Conservation (phyloP, 179 eudicot species). For the Silene coronaria region DNA sequence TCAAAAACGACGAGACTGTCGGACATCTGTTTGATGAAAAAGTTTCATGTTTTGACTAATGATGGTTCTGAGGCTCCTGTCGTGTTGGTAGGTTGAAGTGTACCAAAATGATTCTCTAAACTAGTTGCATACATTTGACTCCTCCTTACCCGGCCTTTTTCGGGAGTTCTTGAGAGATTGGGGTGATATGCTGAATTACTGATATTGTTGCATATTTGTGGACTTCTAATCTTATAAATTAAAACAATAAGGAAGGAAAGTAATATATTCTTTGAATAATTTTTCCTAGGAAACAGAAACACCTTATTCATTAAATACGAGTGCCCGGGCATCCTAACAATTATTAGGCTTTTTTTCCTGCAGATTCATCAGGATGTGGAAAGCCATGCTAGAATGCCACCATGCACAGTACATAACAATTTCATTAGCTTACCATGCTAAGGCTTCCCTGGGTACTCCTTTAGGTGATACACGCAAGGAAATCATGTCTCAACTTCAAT, state of each 20-base stretch:
- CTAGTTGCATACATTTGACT: too few relatives aligned
- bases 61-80: too few relatives aligned
- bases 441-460: conserved; percentile 38
- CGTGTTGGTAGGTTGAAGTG: too few relatives aligned
- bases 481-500: conserved; percentile 55
- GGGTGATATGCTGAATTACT: too few relatives aligned
- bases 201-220: background rate
- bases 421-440: conserved; percentile 84
- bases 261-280: background rate
- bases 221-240: background rate
- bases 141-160: background rate
- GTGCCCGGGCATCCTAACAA: background rate
- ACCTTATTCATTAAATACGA: background rate
- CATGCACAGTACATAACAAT: conserved; percentile 93
- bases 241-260: background rate
- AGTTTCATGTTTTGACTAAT: too few relatives aligned
- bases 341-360: background rate
- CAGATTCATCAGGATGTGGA: conserved; percentile 95
- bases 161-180: too few relatives aligned
- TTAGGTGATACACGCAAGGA: conserved; percentile 51
- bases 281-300: background rate
- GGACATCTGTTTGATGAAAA: too few relatives aligned
- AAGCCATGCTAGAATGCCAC: conserved; percentile 92
- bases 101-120: too few relatives aligned
- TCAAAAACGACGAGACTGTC: too few relatives aligned